Evolutionary conservation across 345 rosid genomes (phyloP).

Genomic region (Aquilaria sinensis): DNA sequence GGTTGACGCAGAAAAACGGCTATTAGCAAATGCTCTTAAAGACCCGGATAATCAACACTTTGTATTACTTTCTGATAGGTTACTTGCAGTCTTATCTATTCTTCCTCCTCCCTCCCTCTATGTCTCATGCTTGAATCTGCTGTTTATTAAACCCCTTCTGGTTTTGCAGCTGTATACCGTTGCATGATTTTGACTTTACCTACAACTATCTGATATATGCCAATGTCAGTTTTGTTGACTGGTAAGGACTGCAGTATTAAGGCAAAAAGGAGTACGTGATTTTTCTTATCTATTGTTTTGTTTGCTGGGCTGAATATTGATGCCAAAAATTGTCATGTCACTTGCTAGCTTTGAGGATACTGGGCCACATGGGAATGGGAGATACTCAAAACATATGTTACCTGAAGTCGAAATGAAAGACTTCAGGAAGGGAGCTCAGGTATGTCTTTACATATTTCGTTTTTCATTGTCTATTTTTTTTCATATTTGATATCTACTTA

Average conservation of each 20-base stretch:
- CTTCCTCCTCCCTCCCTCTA: constrained; percentile 7
- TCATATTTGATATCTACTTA: no score
- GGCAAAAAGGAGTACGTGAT: not conserved
- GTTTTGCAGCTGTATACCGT: constrained; percentile 80
- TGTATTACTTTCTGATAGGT: constrained; percentile 98
- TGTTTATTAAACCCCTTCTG: constrained; percentile 8
- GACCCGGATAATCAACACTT: constrained; percentile 95
- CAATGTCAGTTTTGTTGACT: constrained; percentile 85
- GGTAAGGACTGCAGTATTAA: constrained; percentile 34
- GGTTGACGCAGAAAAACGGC: constrained; percentile 96
- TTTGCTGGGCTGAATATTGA: constrained; percentile 2
- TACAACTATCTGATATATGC: constrained; percentile 76
- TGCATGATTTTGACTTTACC: constrained; percentile 82
- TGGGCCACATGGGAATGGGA: constrained; percentile 97
- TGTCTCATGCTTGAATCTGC: not conserved
- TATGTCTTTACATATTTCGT: constrained; percentile 18
- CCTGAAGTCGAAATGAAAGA: constrained; percentile 88
- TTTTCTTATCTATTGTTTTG: not conserved
- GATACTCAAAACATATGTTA: constrained; percentile 94
- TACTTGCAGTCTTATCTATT: constrained; percentile 1
- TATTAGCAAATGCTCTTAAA: constrained; percentile 76
- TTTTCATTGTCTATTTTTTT: constrained; percentile 2
- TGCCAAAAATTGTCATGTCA: constrained; percentile 11
- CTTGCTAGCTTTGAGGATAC: constrained; percentile 82
- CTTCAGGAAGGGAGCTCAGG: constrained; percentile 99